These are phyloP conservation scores for Auriculariales sp. DNA, from an alignment of 768 basidiomycete genomes.

Conservation along the genomic window DNA sequence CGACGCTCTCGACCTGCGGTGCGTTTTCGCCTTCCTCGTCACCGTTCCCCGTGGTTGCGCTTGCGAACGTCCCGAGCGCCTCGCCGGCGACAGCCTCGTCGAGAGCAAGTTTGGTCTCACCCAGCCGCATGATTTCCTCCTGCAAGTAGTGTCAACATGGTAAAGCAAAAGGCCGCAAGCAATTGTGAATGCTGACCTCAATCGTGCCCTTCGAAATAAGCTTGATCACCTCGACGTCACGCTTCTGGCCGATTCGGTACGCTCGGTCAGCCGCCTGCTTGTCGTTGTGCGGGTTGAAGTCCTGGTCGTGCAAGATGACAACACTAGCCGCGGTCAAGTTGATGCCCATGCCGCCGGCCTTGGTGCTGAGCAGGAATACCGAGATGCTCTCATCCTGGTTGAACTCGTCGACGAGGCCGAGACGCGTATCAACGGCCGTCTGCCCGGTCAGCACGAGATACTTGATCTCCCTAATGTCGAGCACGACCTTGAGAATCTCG, in stretches of 20 bases:
- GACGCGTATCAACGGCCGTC: slow-evolving; percentile 86
- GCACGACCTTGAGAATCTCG: slow-evolving; percentile 76
- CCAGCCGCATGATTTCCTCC: slow-evolving; percentile 87
- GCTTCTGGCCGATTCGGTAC: slow-evolving; percentile 91
- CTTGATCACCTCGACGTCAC: slow-evolving; percentile 89
- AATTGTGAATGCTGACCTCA: slow-evolving; percentile 31
- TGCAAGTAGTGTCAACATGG: slow-evolving; percentile 8
- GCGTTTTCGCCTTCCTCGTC: slow-evolving; percentile 37
- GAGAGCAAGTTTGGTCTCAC: slow-evolving; percentile 77
- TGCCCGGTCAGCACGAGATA: slow-evolving; percentile 82
- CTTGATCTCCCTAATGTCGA: slow-evolving; percentile 55
- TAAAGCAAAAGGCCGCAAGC: no score
- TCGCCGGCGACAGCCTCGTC: slow-evolving; percentile 89
- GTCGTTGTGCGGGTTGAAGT: slow-evolving; percentile 97
- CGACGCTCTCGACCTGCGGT: slow-evolving; percentile 43
- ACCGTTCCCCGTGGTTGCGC: slow-evolving; percentile 13
- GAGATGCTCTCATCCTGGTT: slow-evolving; percentile 75
- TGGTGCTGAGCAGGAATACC: slow-evolving; percentile 83
- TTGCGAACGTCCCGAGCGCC: neutral
- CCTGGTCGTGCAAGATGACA: slow-evolving; percentile 96
- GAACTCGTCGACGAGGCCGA: slow-evolving; percentile 90
- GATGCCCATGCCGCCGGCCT: slow-evolving; percentile 92
- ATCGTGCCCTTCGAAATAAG: slow-evolving; percentile 84
- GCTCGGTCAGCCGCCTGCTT: slow-evolving; percentile 95
- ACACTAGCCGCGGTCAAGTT: slow-evolving; percentile 93